These are phyloP conservation scores for Geum urbanum DNA, from an alignment of 306 rosid genomes.

Conservation along the genomic window DNA sequence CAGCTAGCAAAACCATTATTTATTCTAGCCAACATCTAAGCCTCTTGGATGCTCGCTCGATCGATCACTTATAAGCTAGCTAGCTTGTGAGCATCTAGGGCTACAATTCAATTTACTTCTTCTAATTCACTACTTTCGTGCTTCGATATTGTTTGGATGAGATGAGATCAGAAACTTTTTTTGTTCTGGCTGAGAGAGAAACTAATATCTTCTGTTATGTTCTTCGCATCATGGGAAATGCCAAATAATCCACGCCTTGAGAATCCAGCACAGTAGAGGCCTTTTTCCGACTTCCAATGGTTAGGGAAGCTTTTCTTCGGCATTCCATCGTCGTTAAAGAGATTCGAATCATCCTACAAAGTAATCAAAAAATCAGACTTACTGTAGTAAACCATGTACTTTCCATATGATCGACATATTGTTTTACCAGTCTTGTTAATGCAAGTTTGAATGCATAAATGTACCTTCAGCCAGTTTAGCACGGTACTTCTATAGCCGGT, in stretches of 20 bases:
- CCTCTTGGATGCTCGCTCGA: too few relatives aligned
- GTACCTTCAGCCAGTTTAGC: slow-evolving; percentile 56
- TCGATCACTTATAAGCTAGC: too few relatives aligned
- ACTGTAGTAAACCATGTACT: too few relatives aligned
- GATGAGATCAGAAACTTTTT: neutral
- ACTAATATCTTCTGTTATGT: slow-evolving; percentile 38
- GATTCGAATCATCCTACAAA: slow-evolving; percentile 36
- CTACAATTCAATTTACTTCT: too few relatives aligned
- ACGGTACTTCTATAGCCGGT: slow-evolving; percentile 60
- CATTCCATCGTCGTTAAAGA: slow-evolving; percentile 40
- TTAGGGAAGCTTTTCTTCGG: slow-evolving; percentile 38
- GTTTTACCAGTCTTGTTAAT: too few relatives aligned
- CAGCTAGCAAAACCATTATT: too few relatives aligned
- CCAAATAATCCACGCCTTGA: slow-evolving; percentile 49
- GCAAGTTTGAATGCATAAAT: too few relatives aligned
- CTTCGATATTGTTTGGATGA: neutral
- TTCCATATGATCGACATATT: too few relatives aligned
- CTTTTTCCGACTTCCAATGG: slow-evolving; percentile 60
- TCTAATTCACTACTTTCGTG: neutral
- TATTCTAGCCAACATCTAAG: too few relatives aligned
- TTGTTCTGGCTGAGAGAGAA: neutral
- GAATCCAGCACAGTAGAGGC: slow-evolving; percentile 53
- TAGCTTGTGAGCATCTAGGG: too few relatives aligned
- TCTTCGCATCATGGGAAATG: slow-evolving; percentile 42
- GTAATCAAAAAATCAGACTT: too few relatives aligned